Percentiles rank a stretch among this genome's conserved stretches.
Evolutionary conservation across 2,329 filamentous ascomycete species (phyloP).

Genomic region (Westerdykella aurantiaca): DNA sequence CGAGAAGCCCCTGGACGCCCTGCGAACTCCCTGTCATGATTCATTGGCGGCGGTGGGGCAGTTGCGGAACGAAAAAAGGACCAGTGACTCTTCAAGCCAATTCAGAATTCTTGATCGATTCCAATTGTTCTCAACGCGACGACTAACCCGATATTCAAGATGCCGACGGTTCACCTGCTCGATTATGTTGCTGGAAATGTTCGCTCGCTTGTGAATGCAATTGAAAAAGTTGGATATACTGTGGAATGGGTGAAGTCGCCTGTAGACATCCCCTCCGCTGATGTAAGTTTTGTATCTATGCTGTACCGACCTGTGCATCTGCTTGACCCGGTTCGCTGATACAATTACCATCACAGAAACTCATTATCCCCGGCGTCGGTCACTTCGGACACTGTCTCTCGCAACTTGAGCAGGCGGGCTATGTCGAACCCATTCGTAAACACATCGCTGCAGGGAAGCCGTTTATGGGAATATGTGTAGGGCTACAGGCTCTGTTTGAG

Average conservation of each 20-base stretch:
- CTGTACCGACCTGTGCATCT: slow-evolving; percentile 3
- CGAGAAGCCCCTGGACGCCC: too few relatives aligned
- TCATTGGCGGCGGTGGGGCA: too few relatives aligned
- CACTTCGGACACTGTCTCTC: slow-evolving; percentile 95
- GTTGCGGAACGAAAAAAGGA: too few relatives aligned
- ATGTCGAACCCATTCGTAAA: slow-evolving; percentile 71
- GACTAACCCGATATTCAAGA: slow-evolving; percentile 34
- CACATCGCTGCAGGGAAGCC: slow-evolving; percentile 90
- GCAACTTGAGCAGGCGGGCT: slow-evolving; percentile 76
- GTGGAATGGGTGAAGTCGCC: slow-evolving; percentile 89
- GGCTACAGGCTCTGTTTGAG: slow-evolving; percentile 82
- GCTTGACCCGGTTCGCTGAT: slow-evolving; percentile 34
- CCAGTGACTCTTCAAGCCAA: too few relatives aligned
- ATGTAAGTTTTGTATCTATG: slow-evolving; percentile 50
- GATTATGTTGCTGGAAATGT: slow-evolving; percentile 97
- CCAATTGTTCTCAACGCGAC: background rate
- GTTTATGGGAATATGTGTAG: slow-evolving; percentile 97
- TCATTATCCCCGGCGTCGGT: slow-evolving; percentile 93
- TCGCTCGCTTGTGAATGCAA: slow-evolving; percentile 91
- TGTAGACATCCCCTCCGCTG: slow-evolving; percentile 75
- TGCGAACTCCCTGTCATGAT: too few relatives aligned
- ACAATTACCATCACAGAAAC: slow-evolving; percentile 54
- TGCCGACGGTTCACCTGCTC: slow-evolving; percentile 73
- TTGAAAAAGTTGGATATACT: slow-evolving; percentile 88
- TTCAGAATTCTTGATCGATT: too few relatives aligned